phyloP scores from a whole-genome alignment of 352 stramenopile species.

The Phytophthora fragariae region DNA sequence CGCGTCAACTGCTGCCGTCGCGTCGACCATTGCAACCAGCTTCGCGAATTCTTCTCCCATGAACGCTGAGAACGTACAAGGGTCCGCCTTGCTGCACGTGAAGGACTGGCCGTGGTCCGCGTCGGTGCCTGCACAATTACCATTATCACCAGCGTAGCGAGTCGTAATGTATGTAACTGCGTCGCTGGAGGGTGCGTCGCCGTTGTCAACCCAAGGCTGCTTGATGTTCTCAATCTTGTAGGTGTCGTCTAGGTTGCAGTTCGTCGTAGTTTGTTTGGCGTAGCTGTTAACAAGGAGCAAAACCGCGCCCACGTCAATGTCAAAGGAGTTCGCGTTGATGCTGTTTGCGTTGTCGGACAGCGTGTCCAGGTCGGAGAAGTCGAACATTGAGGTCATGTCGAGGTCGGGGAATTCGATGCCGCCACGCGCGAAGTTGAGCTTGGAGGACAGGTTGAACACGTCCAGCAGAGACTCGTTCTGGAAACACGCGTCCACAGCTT shows the following conservation, averaged over 20 bases:
- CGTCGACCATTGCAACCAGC: conserved; percentile 12
- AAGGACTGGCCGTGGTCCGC: neutral
- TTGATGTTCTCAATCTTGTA: conserved; percentile 44
- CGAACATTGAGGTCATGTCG: conserved; percentile 42
- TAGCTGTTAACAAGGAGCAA: conserved; percentile 40
- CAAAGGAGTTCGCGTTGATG: conserved; percentile 40
- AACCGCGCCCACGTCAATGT: conserved; percentile 10
- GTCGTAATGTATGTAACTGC: conserved; percentile 6
- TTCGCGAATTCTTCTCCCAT: conserved; percentile 19
- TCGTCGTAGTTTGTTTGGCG: conserved; percentile 24
- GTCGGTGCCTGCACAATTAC: neutral
- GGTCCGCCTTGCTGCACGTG: neutral
- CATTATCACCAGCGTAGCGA: neutral
- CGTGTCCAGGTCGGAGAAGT: conserved; percentile 56
- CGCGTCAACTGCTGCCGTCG: conserved; percentile 22
- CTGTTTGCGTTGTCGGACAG: conserved; percentile 38
- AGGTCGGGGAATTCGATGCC: conserved; percentile 60
- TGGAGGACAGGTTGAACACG: conserved; percentile 59
- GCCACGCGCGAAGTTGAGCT: conserved; percentile 67
- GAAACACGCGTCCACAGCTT: conserved; percentile 71
- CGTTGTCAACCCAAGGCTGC: conserved; percentile 43
- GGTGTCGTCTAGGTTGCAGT: conserved; percentile 4
- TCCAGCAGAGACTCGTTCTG: conserved; percentile 66
- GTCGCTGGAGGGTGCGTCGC: neutral
- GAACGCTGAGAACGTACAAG: conserved; percentile 23